Evolutionary conservation across 768 basidiomycete species (phyloP).

Genomic region (Lactarius pseudohatsudake): DNA sequence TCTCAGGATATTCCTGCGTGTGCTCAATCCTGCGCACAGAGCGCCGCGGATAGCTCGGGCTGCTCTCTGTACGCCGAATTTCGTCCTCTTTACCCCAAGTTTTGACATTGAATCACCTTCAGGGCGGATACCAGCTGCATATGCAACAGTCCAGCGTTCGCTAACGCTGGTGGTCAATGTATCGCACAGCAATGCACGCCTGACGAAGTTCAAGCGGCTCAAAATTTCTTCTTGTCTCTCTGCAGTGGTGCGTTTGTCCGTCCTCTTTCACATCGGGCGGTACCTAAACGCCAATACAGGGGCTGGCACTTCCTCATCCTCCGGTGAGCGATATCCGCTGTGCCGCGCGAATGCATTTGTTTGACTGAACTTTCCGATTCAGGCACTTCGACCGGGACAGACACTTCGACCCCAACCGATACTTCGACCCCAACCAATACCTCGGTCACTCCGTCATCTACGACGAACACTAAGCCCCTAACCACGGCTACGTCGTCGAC

Average conservation of each 20-base stretch:
- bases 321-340: background rate
- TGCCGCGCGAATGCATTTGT: background rate
- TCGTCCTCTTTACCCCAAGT: background rate
- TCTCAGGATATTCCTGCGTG: conserved; percentile 5
- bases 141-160: background rate
- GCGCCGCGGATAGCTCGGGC: background rate
- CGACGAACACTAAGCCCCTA: background rate
- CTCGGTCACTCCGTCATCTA: background rate
- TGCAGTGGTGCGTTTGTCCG: background rate
- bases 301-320: background rate
- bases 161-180: background rate
- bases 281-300: background rate
- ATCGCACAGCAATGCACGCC: background rate
- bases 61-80: background rate
- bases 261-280: background rate
- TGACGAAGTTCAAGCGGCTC: background rate
- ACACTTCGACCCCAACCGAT: background rate
- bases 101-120: background rate
- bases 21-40: background rate
- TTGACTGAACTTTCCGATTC: background rate
- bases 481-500: background rate
- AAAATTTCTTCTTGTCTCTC: background rate
- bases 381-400: background rate
- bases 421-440: too few species aligned
- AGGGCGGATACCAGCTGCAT: background rate